These are phyloP conservation scores for Cyberlindnera lachancei DNA, from an alignment of 805 yeast genomes.

Conservation along the genomic window DNA sequence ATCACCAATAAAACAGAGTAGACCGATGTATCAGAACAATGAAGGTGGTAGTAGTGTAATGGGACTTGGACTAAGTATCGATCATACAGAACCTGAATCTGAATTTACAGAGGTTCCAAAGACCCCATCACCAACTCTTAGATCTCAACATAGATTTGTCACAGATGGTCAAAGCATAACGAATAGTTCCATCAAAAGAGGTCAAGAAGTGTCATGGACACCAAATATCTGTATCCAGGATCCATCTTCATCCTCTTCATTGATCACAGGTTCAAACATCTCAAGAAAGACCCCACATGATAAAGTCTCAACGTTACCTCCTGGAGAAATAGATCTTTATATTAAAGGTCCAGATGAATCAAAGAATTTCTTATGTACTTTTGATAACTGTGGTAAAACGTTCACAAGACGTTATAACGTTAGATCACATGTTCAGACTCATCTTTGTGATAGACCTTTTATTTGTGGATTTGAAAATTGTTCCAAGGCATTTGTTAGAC, in stretches of 20 bases:
- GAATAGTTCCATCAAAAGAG: conserved; percentile 11
- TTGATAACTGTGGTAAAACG: conserved; percentile 68
- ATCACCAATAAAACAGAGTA: conserved; percentile 5
- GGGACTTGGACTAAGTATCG: conserved; percentile 9
- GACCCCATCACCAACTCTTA: conserved; percentile 38
- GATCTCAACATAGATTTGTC: conserved; percentile 27
- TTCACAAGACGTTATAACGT: conserved; percentile 88
- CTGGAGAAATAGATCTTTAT: conserved; percentile 81
- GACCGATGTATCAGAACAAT: no score
- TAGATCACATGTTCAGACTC: conserved; percentile 94
- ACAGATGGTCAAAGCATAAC: no score
- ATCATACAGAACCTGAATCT: conserved; percentile 23
- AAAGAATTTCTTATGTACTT: conserved; percentile 67
- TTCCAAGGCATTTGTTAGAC: conserved; percentile 83
- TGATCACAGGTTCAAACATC: conserved; percentile 4
- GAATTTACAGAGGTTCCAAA: conserved; percentile 28
- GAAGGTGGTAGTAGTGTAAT: conserved; percentile 5
- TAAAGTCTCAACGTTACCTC: conserved; percentile 61
- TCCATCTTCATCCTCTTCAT: conserved; percentile 17
- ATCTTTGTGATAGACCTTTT: conserved; percentile 89
- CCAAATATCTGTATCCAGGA: no score
- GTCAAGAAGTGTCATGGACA: conserved; percentile 17
- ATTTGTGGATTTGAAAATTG: conserved; percentile 59
- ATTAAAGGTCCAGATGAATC: conserved; percentile 74
- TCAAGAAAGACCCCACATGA: conserved; percentile 20